Percentiles rank a stretch among this genome's conserved stretches.
Evolutionary conservation across 306 rosid species (phyloP).

Genomic region (Hippophae rhamnoides): DNA sequence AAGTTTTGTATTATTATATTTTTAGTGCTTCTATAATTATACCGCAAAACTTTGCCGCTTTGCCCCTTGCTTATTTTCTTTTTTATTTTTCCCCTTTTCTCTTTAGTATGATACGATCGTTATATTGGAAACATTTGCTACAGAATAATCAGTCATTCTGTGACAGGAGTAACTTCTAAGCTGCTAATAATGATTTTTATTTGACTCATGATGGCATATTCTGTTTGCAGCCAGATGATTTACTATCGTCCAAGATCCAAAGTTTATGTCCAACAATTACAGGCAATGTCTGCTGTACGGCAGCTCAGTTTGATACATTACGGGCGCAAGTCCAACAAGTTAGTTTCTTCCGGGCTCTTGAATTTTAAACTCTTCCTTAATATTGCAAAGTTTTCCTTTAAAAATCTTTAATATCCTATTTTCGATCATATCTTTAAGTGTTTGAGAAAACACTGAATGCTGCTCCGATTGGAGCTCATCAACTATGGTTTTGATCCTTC

Average conservation of each 20-base stretch:
- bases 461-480: no score
- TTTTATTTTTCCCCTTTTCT: no score
- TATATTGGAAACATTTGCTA: background rate
- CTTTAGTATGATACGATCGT: background rate
- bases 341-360: conserved; percentile 7
- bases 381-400: background rate
- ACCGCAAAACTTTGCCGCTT: no score
- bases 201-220: conserved; percentile 13
- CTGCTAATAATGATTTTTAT: conserved; percentile 10
- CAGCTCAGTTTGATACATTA: conserved; percentile 79
- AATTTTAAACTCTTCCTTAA: background rate
- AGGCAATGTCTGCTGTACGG: conserved; percentile 90
- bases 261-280: conserved; percentile 92
- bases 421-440: no score
- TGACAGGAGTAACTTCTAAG: no score
- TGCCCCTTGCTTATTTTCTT: no score
- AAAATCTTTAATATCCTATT: no score
- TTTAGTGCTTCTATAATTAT: background rate
- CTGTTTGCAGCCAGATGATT: conserved; percentile 73
- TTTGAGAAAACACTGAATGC: no score
- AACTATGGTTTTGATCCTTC: no score
- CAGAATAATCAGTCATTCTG: background rate
- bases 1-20: no score
- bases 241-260: conserved; percentile 89
- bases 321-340: conserved; percentile 84